Conservation (phyloP, 192 early-diverging fungal genomes). For the Podila epigama region DNA sequence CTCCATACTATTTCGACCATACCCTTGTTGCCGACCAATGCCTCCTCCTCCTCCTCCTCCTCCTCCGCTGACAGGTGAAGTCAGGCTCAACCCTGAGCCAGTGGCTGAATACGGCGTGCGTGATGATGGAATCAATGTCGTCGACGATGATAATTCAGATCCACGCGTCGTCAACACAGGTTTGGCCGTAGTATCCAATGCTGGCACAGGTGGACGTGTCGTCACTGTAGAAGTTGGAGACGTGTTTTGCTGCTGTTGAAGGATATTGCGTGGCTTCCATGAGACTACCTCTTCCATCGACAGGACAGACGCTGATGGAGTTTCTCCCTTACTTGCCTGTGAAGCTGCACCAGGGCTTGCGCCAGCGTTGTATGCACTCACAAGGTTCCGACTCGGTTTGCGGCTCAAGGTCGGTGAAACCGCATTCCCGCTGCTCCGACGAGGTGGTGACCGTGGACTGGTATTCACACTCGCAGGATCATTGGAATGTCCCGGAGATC, state of each 20-base stretch:
- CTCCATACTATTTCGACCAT: neutral
- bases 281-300: conserved; percentile 33
- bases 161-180: neutral
- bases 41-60: no score
- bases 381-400: neutral
- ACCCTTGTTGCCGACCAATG: no score
- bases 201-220: conserved; percentile 3
- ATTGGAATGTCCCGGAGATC: neutral
- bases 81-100: neutral
- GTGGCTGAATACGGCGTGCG: conserved; percentile 9
- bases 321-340: neutral
- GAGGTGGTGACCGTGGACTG: neutral
- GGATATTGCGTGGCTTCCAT: conserved; percentile 23
- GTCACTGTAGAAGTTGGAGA: no score
- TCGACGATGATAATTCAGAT: conserved; percentile 12
- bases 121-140: conserved; percentile 9
- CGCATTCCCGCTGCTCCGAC: neutral
- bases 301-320: neutral
- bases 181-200: conserved; percentile 14
- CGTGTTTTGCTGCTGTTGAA: neutral
- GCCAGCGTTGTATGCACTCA: neutral
- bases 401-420: neutral
- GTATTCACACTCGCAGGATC: neutral
- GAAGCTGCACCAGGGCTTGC: neutral
- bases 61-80: neutral